Evolutionary conservation across 2,329 filamentous ascomycete species (phyloP), one percentile per base, ranked within the genome.

Genomic region (Coniochaeta ligniaria): DNA sequence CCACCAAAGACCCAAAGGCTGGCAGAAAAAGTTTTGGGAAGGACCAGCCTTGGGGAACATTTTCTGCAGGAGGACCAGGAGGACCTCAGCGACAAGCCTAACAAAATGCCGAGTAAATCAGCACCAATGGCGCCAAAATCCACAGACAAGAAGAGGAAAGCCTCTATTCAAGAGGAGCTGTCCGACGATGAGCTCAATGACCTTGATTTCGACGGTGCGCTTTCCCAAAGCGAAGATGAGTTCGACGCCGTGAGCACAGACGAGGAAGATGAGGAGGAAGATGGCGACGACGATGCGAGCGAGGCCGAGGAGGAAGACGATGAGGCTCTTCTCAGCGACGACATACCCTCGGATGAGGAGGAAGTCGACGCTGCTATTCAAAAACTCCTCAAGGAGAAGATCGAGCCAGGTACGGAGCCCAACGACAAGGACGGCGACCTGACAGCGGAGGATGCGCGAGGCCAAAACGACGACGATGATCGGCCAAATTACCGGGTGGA

Each of bases 161-260:
- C 83, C 83, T 63, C 78, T 84, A 22, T 57, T 6, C 81, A 79
- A 26, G 78, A 78, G 35, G 83, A 85, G 63, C 73, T 78, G 2
- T 86, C 83, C 24, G 86, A 86, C 35, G 81, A 85, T 66, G 86
- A 89, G 66, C 82, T 88, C 63, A 76, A 74, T 59, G 78, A 82
- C 60, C 78, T 77, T 35, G 72, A 80, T 54, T 74, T 86, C 17
- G 81, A 86, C 61, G 83, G 82, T 33, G 80, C 85, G 57, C 71
- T 86, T 61, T 83, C 81, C 33, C 77, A 81, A 66, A 80, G 78
- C 66, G 80, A 88, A 61, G 84, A 85, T 67, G 79, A 83, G 62
- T 81, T 81, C 54, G 82, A 83, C 59, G 80, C 82, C 58, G 79
- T 81, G 54, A 78, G 74, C 56, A 75, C 76, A 47, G 77, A 80